phyloP scores from a whole-genome alignment of 106 monocot genomes.

The Dioscorea zingiberensis region DNA sequence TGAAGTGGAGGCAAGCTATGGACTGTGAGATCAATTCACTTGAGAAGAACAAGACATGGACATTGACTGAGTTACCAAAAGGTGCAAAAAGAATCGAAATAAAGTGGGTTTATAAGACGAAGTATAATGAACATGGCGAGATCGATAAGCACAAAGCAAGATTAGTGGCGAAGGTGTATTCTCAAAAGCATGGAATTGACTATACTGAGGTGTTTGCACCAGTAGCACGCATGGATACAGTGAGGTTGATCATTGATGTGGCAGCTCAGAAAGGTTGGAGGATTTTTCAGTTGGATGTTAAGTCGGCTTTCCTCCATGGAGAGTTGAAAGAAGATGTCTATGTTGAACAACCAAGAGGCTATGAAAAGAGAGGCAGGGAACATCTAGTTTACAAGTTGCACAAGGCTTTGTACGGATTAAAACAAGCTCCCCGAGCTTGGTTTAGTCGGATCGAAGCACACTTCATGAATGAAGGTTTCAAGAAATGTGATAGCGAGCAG shows the following conservation, averaged over 20 bases:
- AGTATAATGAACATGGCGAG: background rate
- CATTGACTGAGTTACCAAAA: background rate
- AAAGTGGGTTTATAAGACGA: slow-evolving; percentile 15
- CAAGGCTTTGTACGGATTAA: background rate
- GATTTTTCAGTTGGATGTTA: background rate
- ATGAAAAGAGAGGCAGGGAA: background rate
- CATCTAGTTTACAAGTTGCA: too few relatives aligned
- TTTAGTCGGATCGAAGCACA: too few relatives aligned
- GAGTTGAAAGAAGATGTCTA: background rate
- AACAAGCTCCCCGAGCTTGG: too few relatives aligned
- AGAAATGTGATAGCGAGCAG: too few relatives aligned
- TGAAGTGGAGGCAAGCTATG: slow-evolving; percentile 3
- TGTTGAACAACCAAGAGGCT: background rate
- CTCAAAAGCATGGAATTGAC: background rate
- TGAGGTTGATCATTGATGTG: background rate
- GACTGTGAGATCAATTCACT: slow-evolving; percentile 3
- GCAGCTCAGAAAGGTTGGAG: background rate
- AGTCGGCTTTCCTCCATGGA: background rate
- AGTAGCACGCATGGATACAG: background rate
- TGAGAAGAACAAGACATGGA: slow-evolving; percentile 6
- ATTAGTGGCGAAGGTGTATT: background rate
- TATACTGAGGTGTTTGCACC: background rate
- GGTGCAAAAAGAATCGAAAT: background rate
- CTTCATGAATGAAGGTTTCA: too few relatives aligned
- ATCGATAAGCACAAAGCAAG: background rate